A percentile compares a stretch with the other conserved stretches of the same genome.
Conservation (phyloP, 1,284 basidiomycete species). For the Hypsizygus ulmarius region DNA sequence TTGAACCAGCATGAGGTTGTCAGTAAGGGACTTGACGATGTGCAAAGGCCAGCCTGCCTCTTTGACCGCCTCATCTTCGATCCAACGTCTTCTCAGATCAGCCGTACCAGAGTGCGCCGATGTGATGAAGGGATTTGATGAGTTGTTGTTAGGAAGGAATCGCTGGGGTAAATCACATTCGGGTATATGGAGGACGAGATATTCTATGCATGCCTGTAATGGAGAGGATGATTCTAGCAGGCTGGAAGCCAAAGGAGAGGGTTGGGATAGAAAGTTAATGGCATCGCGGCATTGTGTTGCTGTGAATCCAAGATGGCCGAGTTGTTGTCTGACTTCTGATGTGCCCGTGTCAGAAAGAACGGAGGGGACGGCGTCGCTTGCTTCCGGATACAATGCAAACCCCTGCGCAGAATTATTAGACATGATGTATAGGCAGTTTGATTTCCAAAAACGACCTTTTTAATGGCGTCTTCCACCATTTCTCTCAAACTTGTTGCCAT, state of each 20-base stretch:
- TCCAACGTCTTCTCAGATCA: slow-evolving; percentile 77
- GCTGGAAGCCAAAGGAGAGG: slow-evolving; percentile 50
- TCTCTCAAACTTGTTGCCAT: slow-evolving; percentile 81
- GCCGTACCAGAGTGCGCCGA: slow-evolving; percentile 58
- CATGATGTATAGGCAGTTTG: background rate
- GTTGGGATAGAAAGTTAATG: slow-evolving; percentile 48
- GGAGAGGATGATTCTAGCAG: slow-evolving; percentile 49
- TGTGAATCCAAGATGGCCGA: slow-evolving; percentile 58
- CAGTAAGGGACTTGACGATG: slow-evolving; percentile 26
- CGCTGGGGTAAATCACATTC: slow-evolving; percentile 75
- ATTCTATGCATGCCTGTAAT: slow-evolving; percentile 71
- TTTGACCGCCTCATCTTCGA: slow-evolving; percentile 78
- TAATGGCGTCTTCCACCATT: slow-evolving; percentile 80
- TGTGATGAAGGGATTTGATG: slow-evolving; percentile 68
- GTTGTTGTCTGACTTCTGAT: slow-evolving; percentile 40
- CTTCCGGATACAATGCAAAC: slow-evolving; percentile 51
- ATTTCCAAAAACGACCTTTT: slow-evolving; percentile 48
- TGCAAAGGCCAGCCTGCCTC: slow-evolving; percentile 25
- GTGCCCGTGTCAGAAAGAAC: slow-evolving; percentile 48
- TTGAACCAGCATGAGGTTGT: slow-evolving; percentile 36
- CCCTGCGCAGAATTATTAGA: slow-evolving; percentile 35
- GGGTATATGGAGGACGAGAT: slow-evolving; percentile 71
- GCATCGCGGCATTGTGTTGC: slow-evolving; percentile 48
- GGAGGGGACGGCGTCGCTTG: slow-evolving; percentile 43
- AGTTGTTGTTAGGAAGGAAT: slow-evolving; percentile 61